Conservation (phyloP, 495 filamentous ascomycete species). For the Trichoderma gamsii region DNA sequence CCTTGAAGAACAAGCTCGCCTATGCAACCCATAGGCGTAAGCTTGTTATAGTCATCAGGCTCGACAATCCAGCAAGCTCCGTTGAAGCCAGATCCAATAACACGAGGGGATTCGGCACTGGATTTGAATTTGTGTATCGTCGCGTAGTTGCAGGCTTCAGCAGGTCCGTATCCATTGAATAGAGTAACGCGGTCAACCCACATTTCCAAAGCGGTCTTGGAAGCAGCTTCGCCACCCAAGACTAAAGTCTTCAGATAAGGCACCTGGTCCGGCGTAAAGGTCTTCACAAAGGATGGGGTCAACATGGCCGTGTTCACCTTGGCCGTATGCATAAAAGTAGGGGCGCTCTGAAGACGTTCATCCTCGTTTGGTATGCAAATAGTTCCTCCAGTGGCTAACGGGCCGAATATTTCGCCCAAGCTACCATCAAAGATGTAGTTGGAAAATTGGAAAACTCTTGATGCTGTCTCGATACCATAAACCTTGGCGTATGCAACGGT, state of each 20-base stretch:
- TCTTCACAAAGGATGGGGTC: constrained; percentile 48
- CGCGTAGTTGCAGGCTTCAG: constrained; percentile 39
- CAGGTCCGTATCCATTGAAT: constrained; percentile 51
- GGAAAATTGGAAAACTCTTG: constrained; percentile 44
- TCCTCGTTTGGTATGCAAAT: constrained; percentile 56
- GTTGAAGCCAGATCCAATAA: constrained; percentile 34
- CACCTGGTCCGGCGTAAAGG: constrained; percentile 2
- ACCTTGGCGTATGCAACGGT: constrained; percentile 31
- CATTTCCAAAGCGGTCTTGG: neutral
- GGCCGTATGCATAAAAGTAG: constrained; percentile 30
- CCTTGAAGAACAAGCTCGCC: constrained; percentile 56
- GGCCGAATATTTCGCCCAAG: constrained; percentile 45
- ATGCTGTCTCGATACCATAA: constrained; percentile 35
- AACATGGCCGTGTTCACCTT: constrained; percentile 38
- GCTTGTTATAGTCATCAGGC: constrained; percentile 38
- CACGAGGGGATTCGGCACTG: constrained; percentile 25
- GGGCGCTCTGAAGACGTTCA: constrained; percentile 36
- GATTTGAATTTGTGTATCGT: constrained; percentile 25
- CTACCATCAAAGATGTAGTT: constrained; percentile 47
- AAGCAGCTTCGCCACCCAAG: constrained; percentile 11
- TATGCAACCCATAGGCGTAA: constrained; percentile 51
- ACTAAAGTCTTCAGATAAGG: constrained; percentile 11
- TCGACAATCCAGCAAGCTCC: constrained; percentile 48
- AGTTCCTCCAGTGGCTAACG: constrained; percentile 50
- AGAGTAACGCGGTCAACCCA: constrained; percentile 19